phyloP scores from a whole-genome alignment of 2,329 filamentous ascomycete species.

The Niveomyces coronatus region DNA sequence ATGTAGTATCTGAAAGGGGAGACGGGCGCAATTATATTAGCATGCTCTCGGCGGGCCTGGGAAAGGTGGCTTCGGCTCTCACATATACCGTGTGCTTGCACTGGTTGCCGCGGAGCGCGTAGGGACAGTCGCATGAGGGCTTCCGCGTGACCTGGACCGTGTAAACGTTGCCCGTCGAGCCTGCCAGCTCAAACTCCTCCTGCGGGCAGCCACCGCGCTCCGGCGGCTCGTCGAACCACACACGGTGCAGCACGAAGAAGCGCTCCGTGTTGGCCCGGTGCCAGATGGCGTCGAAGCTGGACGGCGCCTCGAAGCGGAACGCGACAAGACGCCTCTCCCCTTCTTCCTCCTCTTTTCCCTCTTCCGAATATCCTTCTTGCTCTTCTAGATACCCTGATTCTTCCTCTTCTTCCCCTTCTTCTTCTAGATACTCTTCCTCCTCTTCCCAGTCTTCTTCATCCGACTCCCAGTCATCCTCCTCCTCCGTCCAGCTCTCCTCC shows the following conservation, averaged over 20 bases:
- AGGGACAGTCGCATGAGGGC: constrained; percentile 46
- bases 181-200: constrained; percentile 49
- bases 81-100: constrained; percentile 58
- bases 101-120: constrained; percentile 41
- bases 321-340: constrained; percentile 26
- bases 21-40: background rate
- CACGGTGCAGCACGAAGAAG: constrained; percentile 36
- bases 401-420: too few relatives aligned
- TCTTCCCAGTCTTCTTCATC: too few relatives aligned
- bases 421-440: too few relatives aligned
- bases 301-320: constrained; percentile 24
- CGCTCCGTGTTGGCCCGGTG: constrained; percentile 30
- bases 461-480: too few relatives aligned
- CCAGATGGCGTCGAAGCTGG: constrained; percentile 26
- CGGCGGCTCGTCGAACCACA: constrained; percentile 27
- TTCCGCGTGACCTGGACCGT: constrained; percentile 40
- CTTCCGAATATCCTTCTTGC: background rate
- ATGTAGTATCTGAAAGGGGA: constrained; percentile 35
- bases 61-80: too few relatives aligned
- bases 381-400: background rate
- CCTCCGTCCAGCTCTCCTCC: too few relatives aligned
- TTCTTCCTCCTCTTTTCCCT: background rate
- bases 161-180: constrained; percentile 58
- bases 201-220: constrained; percentile 18
- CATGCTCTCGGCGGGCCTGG: too few relatives aligned